These are phyloP conservation scores for Pythium phragmitis DNA, from an alignment of 352 stramenopile species.

Conservation along the genomic window DNA sequence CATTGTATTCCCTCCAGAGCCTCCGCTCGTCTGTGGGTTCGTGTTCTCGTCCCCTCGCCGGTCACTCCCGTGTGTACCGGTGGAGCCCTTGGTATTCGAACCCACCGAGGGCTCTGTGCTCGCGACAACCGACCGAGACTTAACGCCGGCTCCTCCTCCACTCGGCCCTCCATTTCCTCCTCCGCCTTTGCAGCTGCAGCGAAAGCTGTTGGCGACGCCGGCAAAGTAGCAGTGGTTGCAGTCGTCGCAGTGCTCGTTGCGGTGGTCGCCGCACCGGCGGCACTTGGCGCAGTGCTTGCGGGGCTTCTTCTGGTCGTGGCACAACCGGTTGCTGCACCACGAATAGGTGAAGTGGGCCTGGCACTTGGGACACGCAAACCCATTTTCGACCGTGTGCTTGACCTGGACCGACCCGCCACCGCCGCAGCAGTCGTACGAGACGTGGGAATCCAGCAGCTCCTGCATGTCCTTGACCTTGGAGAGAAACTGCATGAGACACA, in stretches of 20 bases:
- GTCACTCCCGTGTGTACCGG: neutral
- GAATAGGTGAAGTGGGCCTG: conserved; percentile 70
- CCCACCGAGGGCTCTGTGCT: neutral
- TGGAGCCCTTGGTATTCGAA: neutral
- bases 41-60: conserved; percentile 32
- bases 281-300: conserved; percentile 81
- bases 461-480: conserved; percentile 86
- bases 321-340: conserved; percentile 78
- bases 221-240: conserved; percentile 88
- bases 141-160: conserved; percentile 30
- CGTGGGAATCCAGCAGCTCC: conserved; percentile 69
- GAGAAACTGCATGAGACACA: conserved; percentile 82
- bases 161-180: conserved; percentile 16
- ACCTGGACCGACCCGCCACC: conserved; percentile 42
- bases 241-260: conserved; percentile 78
- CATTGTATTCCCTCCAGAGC: neutral
- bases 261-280: conserved; percentile 72
- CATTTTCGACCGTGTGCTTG: conserved; percentile 61
- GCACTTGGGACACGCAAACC: conserved; percentile 61
- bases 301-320: conserved; percentile 73
- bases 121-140: conserved; percentile 49
- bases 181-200: conserved; percentile 64
- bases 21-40: conserved; percentile 26
- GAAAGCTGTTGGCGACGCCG: conserved; percentile 81
- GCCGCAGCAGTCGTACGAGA: conserved; percentile 63